Percentiles rank a stretch among this genome's conserved stretches.
Conservation (phyloP, 1,139 yeast genomes). For the Suhomyces ambrosiae region DNA sequence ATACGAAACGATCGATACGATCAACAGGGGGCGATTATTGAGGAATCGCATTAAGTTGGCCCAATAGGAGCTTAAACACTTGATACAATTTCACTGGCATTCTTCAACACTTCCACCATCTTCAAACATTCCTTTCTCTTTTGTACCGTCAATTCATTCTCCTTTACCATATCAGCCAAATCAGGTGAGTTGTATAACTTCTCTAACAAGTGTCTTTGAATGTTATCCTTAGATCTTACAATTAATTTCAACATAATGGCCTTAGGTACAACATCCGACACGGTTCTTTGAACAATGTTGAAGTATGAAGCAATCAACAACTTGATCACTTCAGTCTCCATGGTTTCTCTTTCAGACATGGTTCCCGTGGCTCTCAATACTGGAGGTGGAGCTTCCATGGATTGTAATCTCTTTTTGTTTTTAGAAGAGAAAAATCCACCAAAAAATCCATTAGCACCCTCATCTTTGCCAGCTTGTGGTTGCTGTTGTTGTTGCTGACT, state of each 20-base stretch:
- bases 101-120: constrained; percentile 88
- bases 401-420: constrained; percentile 90
- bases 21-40: too few relatives aligned
- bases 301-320: constrained; percentile 86
- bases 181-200: constrained; percentile 80
- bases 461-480: constrained; percentile 34
- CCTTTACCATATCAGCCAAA: constrained; percentile 79
- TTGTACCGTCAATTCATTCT: constrained; percentile 89
- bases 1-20: background rate
- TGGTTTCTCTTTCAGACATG: constrained; percentile 91
- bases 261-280: constrained; percentile 91
- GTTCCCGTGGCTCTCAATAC: constrained; percentile 93
- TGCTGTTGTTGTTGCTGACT: constrained; percentile 41
- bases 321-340: constrained; percentile 97
- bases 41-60: too few relatives aligned
- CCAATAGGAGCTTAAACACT: too few relatives aligned
- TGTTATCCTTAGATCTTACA: constrained; percentile 77
- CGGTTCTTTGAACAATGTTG: constrained; percentile 89
- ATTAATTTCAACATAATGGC: constrained; percentile 93
- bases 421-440: constrained; percentile 93
- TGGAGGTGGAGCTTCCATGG: constrained; percentile 97
- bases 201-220: constrained; percentile 87
- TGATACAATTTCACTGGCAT: constrained; percentile 90
- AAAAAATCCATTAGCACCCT: constrained; percentile 72
- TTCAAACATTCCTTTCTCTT: constrained; percentile 92